These are phyloP conservation scores for Pseudozyma hubeiensis DNA, from an alignment of 1,284 basidiomycete genomes.

Conservation along the genomic window DNA sequence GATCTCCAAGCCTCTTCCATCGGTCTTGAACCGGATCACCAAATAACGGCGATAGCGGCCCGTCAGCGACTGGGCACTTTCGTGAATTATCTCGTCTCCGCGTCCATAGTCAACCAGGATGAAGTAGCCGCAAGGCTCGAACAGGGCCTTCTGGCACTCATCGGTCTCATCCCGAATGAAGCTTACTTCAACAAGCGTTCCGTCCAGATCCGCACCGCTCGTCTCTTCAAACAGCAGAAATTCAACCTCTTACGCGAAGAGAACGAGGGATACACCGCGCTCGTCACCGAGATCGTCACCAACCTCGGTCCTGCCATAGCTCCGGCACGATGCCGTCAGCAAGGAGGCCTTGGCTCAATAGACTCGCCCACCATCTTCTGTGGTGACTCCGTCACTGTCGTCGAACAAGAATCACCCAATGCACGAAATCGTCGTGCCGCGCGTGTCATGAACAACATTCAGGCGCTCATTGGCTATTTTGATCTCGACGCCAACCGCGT, in stretches of 20 bases:
- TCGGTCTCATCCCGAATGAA: slow-evolving; percentile 55
- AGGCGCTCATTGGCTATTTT: slow-evolving; percentile 77
- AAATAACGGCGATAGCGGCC: slow-evolving; percentile 27
- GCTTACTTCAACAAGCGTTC: slow-evolving; percentile 54
- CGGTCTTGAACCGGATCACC: slow-evolving; percentile 6
- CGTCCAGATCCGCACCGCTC: slow-evolving; percentile 63
- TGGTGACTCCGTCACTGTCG: slow-evolving; percentile 28
- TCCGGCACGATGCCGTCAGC: slow-evolving; percentile 71
- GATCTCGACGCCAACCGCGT: slow-evolving; percentile 94
- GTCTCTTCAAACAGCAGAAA: slow-evolving; percentile 92
- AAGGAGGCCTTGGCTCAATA: background rate
- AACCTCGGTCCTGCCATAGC: slow-evolving; percentile 78
- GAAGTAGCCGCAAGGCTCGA: slow-evolving; percentile 48
- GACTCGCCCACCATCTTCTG: slow-evolving; percentile 10
- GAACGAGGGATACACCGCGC: slow-evolving; percentile 94
- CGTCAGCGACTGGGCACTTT: slow-evolving; percentile 32
- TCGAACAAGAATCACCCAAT: slow-evolving; percentile 50
- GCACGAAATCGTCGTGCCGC: slow-evolving; percentile 59
- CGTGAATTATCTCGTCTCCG: slow-evolving; percentile 28
- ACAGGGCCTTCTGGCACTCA: slow-evolving; percentile 43
- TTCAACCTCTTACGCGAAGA: slow-evolving; percentile 97
- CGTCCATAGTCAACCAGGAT: slow-evolving; percentile 17
- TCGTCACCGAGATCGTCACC: slow-evolving; percentile 84
- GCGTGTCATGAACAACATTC: slow-evolving; percentile 63
- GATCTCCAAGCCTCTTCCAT: slow-evolving; percentile 5